A percentile compares a stretch with the other conserved stretches of the same genome.
Conservation (phyloP, 495 filamentous ascomycete species). For the Cladorrhinum samala region DNA sequence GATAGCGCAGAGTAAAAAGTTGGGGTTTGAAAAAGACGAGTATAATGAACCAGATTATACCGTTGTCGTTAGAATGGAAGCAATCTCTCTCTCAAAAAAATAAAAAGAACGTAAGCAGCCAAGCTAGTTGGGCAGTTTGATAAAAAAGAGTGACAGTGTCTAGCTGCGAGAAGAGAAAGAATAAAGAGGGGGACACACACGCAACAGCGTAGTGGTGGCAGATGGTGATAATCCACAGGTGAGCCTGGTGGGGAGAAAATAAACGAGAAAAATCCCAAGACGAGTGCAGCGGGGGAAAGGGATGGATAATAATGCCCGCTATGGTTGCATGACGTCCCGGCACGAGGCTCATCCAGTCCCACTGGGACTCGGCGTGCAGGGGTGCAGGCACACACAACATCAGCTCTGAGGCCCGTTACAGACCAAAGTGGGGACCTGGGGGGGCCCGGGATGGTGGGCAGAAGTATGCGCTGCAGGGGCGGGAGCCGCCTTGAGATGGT, state of each 20-base stretch:
- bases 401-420: constrained; percentile 34
- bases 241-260: constrained; percentile 33
- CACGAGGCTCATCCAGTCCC: constrained; percentile 30
- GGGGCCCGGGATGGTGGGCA: constrained; percentile 22
- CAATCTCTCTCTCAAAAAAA: constrained; percentile 33
- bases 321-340: constrained; percentile 32
- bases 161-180: constrained; percentile 48
- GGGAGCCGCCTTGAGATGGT: constrained; percentile 1
- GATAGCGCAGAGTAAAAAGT: constrained; percentile 20
- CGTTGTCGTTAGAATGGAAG: constrained; percentile 33
- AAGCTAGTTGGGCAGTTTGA: constrained; percentile 52
- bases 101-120: constrained; percentile 51
- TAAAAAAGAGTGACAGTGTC: constrained; percentile 48
- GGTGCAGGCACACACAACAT: constrained; percentile 22
- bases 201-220: constrained; percentile 42
- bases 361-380: constrained; percentile 23
- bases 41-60: constrained; percentile 42
- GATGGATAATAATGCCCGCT: constrained; percentile 32
- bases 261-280: constrained; percentile 30
- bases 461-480: constrained; percentile 13
- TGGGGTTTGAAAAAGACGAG: constrained; percentile 17
- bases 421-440: constrained; percentile 22
- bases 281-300: constrained; percentile 26
- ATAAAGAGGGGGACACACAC: constrained; percentile 37
- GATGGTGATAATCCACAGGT: constrained; percentile 31